Evolutionary conservation across 306 rosid genomes (phyloP), one percentile per base, ranked within the genome.

Genomic region (Pueraria montana): DNA sequence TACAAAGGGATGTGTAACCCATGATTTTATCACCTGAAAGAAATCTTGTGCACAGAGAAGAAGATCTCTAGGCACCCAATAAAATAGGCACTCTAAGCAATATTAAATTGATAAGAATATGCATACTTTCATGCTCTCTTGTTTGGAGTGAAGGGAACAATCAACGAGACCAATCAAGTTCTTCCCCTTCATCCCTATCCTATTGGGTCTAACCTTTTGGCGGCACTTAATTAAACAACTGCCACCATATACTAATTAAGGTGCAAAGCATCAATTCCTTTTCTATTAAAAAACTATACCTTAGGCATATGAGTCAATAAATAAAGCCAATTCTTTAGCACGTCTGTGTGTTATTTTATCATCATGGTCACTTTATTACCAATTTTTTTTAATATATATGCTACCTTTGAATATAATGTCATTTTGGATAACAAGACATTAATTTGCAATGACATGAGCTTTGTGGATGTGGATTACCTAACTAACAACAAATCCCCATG

Each of bases 131-230:
- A 89, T 86, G 89, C 89, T 80, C 82, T 86, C 49, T 82, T 93
- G 98, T 95, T 90, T 91, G 97, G 90, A 87, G 89, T 83, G 96
- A 89, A 93, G 98, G 98, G 97, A 93, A 95, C 98, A 89, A 89
- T 93, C 43, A 81, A 88, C 86, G 80, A 87, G 89, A 82, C 88
- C 84, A 88, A 90, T 86, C 87, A 77, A 86, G 70, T 86, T 83
- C 50, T 40, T 74, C 27, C 40, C 62, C 83, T 80, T 75, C 74
- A 74, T 80, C 78, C 84, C 86, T 81, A 80, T 85, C 88, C 90
- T 90, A 87, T 89, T 87, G 89, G 90, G 87, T 91, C 90, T 92
- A 64, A 84, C 66, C 92, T 90, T 91, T 91, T 87, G 79, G 84
- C 74, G 83, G 91, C 96, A 91, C 92, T 79, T 72, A 4, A 4